A percentile compares a stretch with the other conserved stretches of the same genome.
These are phyloP conservation scores for Panicum virgatum DNA, from an alignment of 202 grass and related monocot genomes.

Conservation along the genomic window DNA sequence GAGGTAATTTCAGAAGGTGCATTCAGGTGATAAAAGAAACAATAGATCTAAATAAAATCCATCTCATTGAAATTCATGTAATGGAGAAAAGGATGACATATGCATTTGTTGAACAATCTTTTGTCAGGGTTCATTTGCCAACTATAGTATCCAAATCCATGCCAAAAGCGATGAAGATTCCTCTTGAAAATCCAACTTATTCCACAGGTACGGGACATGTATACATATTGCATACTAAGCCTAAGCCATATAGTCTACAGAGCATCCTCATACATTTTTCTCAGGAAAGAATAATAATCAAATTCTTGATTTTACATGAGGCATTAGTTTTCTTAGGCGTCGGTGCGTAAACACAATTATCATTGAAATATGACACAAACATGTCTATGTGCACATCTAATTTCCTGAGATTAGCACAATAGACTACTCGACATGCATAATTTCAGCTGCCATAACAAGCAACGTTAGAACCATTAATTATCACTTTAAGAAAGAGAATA, in stretches of 20 bases:
- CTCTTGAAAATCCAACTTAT: background rate
- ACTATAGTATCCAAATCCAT: background rate
- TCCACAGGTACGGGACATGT: background rate
- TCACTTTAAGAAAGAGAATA: background rate
- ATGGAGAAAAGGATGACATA: background rate
- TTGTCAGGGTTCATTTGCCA: background rate
- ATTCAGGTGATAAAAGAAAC: background rate
- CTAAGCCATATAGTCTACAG: background rate
- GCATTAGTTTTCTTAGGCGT: background rate
- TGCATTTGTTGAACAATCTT: background rate
- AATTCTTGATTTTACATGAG: background rate
- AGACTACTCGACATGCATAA: background rate
- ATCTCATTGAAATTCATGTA: background rate
- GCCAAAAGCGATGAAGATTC: background rate
- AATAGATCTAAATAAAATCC: background rate
- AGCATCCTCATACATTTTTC: background rate
- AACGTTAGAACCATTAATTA: background rate
- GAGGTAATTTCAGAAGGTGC: background rate
- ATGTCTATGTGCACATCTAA: background rate
- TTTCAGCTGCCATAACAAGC: background rate
- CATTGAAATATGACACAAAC: background rate
- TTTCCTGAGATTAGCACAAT: background rate
- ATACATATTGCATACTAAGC: background rate
- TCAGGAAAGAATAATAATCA: background rate
- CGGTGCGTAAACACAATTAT: background rate